Evolutionary conservation across 2,329 filamentous ascomycete genomes (phyloP), one percentile per base, ranked within the genome.

Genomic region (Sarocladium brachiariae): DNA sequence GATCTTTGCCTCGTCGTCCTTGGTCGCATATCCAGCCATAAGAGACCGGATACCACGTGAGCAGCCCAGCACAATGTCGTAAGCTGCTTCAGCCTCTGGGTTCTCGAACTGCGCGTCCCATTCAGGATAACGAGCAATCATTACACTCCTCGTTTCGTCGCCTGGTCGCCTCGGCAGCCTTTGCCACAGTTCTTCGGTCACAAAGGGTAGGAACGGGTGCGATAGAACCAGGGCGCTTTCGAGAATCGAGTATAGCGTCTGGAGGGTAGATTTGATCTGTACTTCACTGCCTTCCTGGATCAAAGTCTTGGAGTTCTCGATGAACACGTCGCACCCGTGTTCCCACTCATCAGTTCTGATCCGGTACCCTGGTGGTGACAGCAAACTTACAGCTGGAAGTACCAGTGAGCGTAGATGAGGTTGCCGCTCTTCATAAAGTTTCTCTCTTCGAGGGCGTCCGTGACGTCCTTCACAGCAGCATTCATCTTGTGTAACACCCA

Each of bases 151-250:
- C 7, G 80, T 84, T 53, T 72, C 73, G 65, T 89, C 84, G 14
- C 72, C 75, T 50, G 78, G 75, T 46, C 83, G 73, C 37, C 85
- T 77, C 3, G 85, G 85, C 25, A 91, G 75, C 39, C 87, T 80
- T 65, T 90, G 87, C 87, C 84, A 87, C 23, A 88, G 69, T 65
- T 87, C 84, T 65, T 87, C 84, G 0, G 83, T 84, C 43, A 88
- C 51, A 68, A 83, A 87, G 3, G 84, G 84, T 77, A 86, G 81
- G 69, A 86, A 86, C 10, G 84, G 84, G 14, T 39, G 37, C 18
- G 37, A 39, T 8, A 39, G 37, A 4, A 23, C 19, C n/a, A 39
- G 37, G 14, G 37, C 37, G 6, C 37, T 14, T 39, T 39, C 37
- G 18, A 39, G 37, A 39, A 39, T 14, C 14, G 37, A 6, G 37